Conservation (phyloP, 2,329 filamentous ascomycete species). For the Alternaria rosae region DNA sequence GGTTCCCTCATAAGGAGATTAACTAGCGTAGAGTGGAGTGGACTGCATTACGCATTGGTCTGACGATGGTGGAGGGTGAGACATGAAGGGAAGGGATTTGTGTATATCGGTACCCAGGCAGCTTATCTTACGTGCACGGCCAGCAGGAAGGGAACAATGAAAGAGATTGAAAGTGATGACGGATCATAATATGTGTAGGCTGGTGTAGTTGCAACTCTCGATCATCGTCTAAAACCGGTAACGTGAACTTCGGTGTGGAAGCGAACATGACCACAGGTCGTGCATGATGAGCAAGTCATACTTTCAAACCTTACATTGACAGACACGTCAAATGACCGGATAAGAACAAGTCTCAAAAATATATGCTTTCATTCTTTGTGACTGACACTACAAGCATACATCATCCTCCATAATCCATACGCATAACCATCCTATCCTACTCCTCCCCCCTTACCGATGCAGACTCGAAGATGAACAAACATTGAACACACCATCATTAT, state of each 20-base stretch:
- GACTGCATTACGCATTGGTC: not conserved
- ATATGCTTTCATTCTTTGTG: not conserved
- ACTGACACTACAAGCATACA: not conserved
- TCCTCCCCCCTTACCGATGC: not conserved
- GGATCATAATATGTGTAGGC: too few relatives aligned
- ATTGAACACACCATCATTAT: not conserved
- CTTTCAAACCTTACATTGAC: too few relatives aligned
- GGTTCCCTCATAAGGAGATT: slow-evolving; percentile 54
- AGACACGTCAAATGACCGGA: too few relatives aligned
- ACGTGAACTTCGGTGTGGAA: too few relatives aligned
- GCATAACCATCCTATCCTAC: not conserved
- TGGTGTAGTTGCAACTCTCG: too few relatives aligned
- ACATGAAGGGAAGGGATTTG: too few relatives aligned
- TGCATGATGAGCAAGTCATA: not conserved
- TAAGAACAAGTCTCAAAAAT: too few relatives aligned
- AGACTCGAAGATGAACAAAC: not conserved
- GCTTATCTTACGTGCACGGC: too few relatives aligned
- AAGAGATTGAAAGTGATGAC: too few relatives aligned
- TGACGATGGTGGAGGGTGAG: too few relatives aligned
- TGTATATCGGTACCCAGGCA: not conserved
- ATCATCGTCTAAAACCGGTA: too few relatives aligned
- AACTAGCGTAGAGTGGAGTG: slow-evolving; percentile 29
- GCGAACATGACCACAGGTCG: not conserved
- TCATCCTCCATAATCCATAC: not conserved
- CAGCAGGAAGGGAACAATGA: too few relatives aligned